A percentile compares a stretch with the other conserved stretches of the same genome.
Conservation (phyloP, 371 early-diverging fungal species). For the Mucor saturninus region DNA sequence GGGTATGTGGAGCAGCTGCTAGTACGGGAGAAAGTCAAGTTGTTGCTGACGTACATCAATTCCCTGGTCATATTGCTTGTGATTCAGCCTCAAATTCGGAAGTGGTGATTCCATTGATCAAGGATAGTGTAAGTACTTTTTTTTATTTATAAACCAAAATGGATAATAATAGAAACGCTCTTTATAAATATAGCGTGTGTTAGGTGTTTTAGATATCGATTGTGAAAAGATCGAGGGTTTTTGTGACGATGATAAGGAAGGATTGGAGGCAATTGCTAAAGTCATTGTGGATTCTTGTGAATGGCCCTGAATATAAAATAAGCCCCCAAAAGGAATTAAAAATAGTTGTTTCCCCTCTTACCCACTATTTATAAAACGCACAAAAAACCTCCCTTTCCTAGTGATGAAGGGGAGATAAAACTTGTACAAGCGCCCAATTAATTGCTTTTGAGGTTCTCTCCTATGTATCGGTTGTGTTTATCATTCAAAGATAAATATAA, state of each 20-base stretch:
- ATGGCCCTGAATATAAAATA: constrained; percentile 37
- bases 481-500: no score
- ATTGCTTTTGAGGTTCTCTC: no score
- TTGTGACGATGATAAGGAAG: constrained; percentile 73
- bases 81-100: constrained; percentile 89
- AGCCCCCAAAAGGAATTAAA: neutral
- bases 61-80: constrained; percentile 93
- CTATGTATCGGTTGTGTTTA: no score
- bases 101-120: constrained; percentile 85
- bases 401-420: no score
- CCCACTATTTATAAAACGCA: no score
- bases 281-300: constrained; percentile 68
- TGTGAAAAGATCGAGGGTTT: constrained; percentile 77
- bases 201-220: constrained; percentile 90
- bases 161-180: neutral
- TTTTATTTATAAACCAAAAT: neutral
- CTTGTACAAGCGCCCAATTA: no score
- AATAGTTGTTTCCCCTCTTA: neutral
- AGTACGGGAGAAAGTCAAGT: constrained; percentile 55
- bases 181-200: constrained; percentile 45
- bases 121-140: constrained; percentile 48
- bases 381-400: no score
- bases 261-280: constrained; percentile 72
- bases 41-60: constrained; percentile 81
- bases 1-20: constrained; percentile 91